Evolutionary conservation across 2,329 filamentous ascomycete genomes (phyloP).

Genomic region (Rutstroemia sp.): DNA sequence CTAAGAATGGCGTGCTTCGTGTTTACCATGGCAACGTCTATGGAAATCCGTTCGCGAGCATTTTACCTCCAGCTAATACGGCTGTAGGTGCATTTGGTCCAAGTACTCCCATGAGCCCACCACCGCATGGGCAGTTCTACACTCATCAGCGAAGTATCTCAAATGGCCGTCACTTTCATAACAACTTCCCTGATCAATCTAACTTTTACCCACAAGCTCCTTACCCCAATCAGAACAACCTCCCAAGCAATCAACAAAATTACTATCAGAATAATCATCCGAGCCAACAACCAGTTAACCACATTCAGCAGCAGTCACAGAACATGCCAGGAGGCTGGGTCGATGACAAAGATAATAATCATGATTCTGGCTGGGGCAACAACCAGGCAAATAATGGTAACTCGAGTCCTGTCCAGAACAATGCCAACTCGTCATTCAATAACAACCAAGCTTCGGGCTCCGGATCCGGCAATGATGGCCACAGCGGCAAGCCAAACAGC

Average conservation of each 20-base stretch:
- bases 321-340: slow-evolving; percentile 13
- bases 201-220: too few species aligned
- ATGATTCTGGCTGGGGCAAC: neutral
- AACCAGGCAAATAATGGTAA: neutral
- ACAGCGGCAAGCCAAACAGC: slow-evolving; percentile 10
- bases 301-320: neutral
- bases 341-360: slow-evolving; percentile 7
- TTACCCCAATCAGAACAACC: neutral
- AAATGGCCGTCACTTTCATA: too few species aligned
- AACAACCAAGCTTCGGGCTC: neutral
- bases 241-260: neutral
- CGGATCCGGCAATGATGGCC: slow-evolving; percentile 9
- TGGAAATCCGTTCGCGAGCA: slow-evolving; percentile 40
- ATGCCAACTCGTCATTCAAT: too few species aligned
- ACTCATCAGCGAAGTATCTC: neutral
- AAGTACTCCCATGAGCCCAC: slow-evolving; percentile 22
- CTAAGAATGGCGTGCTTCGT: slow-evolving; percentile 43
- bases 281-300: neutral
- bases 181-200: too few species aligned
- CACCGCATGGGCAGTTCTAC: neutral
- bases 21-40: slow-evolving; percentile 52
- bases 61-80: slow-evolving; percentile 39
- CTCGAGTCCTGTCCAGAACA: neutral
- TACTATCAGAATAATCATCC: neutral
- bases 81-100: slow-evolving; percentile 33